A percentile compares a stretch with the other conserved stretches of the same genome.
Evolutionary conservation across 2,329 filamentous ascomycete genomes (phyloP).

Genomic region (Eutypella sp.): DNA sequence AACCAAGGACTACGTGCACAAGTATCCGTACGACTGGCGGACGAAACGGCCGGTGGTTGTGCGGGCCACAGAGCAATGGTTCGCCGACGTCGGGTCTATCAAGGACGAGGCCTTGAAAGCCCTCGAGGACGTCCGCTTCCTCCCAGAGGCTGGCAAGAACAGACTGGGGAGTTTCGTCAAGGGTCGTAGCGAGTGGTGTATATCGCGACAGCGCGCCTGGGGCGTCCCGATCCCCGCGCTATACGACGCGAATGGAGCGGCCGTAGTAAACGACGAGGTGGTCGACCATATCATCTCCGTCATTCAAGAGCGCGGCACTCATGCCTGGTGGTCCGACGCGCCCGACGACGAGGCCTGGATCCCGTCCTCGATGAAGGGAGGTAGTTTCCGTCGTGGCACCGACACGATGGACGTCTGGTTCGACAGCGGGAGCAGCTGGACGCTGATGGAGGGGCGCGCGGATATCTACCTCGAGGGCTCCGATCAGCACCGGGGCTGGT

Average conservation of each 20-base stretch:
- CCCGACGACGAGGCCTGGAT: constrained; percentile 75
- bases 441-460: constrained; percentile 51
- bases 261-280: constrained; percentile 72
- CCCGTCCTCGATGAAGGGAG: constrained; percentile 53
- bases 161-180: constrained; percentile 82
- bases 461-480: constrained; percentile 92
- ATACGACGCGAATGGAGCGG: constrained; percentile 67
- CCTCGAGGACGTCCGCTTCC: constrained; percentile 68
- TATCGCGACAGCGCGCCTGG: constrained; percentile 93
- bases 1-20: constrained; percentile 72
- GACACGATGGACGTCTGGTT: constrained; percentile 99
- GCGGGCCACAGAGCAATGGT: constrained; percentile 94
- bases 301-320: constrained; percentile 72
- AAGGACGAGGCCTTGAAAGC: constrained; percentile 68
- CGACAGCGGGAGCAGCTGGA: constrained; percentile 95
- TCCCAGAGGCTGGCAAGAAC: constrained; percentile 68
- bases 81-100: constrained; percentile 83
- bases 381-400: constrained; percentile 65
- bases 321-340: constrained; percentile 90
- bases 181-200: constrained; percentile 93
- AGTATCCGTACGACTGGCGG: constrained; percentile 97
- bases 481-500: constrained; percentile 97
- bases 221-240: constrained; percentile 93
- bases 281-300: constrained; percentile 80
- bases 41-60: constrained; percentile 90